A percentile compares a stretch with the other conserved stretches of the same genome.
Conservation (phyloP, 2,329 filamentous ascomycete species). For the Penicillium sp. region DNA sequence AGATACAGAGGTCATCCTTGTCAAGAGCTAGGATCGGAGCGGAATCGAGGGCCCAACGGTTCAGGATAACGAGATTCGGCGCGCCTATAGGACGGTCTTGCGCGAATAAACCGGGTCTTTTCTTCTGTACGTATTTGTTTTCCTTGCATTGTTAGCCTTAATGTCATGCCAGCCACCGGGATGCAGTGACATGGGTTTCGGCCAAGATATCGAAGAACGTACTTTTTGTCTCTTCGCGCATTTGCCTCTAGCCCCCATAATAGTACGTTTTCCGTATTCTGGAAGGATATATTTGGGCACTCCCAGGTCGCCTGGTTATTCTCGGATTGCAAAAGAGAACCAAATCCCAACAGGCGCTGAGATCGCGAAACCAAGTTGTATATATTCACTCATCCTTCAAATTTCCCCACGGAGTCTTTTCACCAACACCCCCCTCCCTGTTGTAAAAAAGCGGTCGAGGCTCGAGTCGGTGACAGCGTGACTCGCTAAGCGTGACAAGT, state of each 20-base stretch:
- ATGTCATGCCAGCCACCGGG: constrained; percentile 26
- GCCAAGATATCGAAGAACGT: constrained; percentile 18
- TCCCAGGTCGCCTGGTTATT: constrained; percentile 10
- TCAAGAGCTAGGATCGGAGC: background rate
- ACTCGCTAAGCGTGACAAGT: constrained; percentile 22
- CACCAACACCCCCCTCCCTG: background rate
- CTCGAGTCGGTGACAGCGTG: background rate
- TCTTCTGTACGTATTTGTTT: constrained; percentile 29
- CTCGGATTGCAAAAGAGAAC: background rate
- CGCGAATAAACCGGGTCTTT: constrained; percentile 14
- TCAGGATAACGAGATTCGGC: constrained; percentile 19
- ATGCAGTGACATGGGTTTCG: constrained; percentile 17
- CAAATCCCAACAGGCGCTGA: background rate
- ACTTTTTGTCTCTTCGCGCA: constrained; percentile 23
- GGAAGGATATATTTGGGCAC: constrained; percentile 24
- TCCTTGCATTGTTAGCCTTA: constrained; percentile 30
- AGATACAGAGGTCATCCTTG: background rate
- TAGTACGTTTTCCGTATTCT: constrained; percentile 1
- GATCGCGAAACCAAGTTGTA: background rate
- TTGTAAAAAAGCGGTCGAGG: background rate
- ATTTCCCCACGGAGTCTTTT: background rate
- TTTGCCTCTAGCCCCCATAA: constrained; percentile 15
- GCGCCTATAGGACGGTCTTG: constrained; percentile 21
- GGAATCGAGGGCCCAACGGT: constrained; percentile 10
- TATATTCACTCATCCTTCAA: background rate